Evolutionary conservation across 768 basidiomycete genomes (phyloP), one percentile per base, ranked within the genome.

Genomic region (Termitomyces sp.): DNA sequence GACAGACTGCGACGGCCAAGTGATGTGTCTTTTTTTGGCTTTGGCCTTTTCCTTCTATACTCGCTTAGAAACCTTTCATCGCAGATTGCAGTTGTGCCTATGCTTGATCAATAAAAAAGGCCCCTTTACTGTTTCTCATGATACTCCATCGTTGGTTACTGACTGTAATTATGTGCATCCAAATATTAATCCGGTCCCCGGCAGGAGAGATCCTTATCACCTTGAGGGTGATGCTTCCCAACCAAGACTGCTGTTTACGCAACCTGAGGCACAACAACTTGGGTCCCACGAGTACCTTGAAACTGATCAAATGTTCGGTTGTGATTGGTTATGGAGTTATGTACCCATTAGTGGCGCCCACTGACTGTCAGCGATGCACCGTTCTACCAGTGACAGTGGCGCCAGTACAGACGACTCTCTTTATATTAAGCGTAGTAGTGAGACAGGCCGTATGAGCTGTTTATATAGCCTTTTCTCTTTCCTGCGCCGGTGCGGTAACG

Each of bases 1-100:
- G 33, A 23, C 35, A 36, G 7, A 13, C 20, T 26, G 38, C 40
- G 46, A 61, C 44, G 60, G 56, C 61, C 60, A 63, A 63, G 64
- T 64, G 58, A 59, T 46, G 28, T 50, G 57, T 52, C 28, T 40
- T 43, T 47, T 36, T 50, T 54, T 12, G 26, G 43, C 48, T 57
- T 46, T 47, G 53, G 28, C 44, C 47, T 43, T 63, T 43, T 50
- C 13, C 56, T 12, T 60, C 51, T 12, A 57, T 56, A 52, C 33
- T 52, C 33, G 52, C 67, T 68, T 64, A 68, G 61, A 40, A 48
- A 30, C 36, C 48, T 61, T 16, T 64, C 32, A 58, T 61, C 50
- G 61, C 61, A 64, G 65, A 66, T 41, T 43, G 13, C 33, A 43
- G 49, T 57, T n/a, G 30, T 58, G 48, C 56, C 54, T 50, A 48